These are phyloP conservation scores for Trypanosoma caninum DNA, from an alignment of 208 protist genomes.

Conservation along the genomic window DNA sequence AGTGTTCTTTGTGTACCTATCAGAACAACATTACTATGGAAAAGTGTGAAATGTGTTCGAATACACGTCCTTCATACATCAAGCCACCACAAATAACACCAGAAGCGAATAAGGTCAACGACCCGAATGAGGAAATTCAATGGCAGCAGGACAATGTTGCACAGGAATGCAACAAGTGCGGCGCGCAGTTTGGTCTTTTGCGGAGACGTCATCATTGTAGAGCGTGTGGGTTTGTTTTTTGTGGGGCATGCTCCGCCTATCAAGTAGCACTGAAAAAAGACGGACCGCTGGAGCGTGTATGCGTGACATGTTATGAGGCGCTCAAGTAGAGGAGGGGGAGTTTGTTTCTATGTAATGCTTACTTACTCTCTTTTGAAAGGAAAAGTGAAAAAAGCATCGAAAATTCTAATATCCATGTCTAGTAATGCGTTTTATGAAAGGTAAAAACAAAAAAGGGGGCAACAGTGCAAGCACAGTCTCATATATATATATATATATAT, in stretches of 20 bases:
- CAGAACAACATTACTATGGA: conserved; percentile 39
- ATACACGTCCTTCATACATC: conserved; percentile 40
- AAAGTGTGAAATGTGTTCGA: conserved; percentile 78
- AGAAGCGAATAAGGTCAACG: conserved; percentile 28
- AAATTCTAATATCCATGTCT: no score
- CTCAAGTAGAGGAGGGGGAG: conserved; percentile 7
- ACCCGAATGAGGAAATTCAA: conserved; percentile 60
- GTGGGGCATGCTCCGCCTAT: conserved; percentile 62
- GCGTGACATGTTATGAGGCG: conserved; percentile 53
- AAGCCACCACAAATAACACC: conserved; percentile 12
- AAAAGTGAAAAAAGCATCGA: conserved; percentile 6
- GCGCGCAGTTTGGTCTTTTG: conserved; percentile 61
- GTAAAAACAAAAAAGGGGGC: background rate
- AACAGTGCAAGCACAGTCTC: background rate
- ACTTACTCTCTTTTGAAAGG: background rate
- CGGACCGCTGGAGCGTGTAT: conserved; percentile 46
- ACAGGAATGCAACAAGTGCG: conserved; percentile 69
- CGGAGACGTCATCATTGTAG: conserved; percentile 79
- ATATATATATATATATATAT: background rate
- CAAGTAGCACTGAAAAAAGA: conserved; percentile 40
- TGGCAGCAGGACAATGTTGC: conserved; percentile 81
- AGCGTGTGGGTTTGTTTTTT: conserved; percentile 84
- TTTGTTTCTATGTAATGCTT: no score
- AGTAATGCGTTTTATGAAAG: no score
- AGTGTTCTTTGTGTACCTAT: conserved; percentile 72